Conservation (phyloP, 1,284 basidiomycete species). For the Stygiomarasmius scandens region DNA sequence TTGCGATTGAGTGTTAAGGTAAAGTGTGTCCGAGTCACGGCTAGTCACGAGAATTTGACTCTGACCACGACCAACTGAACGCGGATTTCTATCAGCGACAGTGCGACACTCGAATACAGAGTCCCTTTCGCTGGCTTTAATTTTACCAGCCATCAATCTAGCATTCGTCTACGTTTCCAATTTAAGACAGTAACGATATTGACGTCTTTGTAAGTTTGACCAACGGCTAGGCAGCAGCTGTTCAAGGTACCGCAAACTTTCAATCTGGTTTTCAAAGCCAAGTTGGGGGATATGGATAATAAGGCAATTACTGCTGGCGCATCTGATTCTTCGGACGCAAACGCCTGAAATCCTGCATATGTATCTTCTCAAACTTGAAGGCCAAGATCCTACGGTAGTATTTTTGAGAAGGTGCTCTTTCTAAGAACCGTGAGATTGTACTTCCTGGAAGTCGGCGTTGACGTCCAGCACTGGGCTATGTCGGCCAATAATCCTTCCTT, state of each 20-base stretch:
- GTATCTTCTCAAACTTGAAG: conserved; percentile 68
- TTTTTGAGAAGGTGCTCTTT: conserved; percentile 95
- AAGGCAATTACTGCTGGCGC: conserved; percentile 91
- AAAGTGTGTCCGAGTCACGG: too few relatives aligned
- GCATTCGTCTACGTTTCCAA: conserved; percentile 87
- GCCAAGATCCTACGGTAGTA: conserved; percentile 84
- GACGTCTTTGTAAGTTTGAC: conserved; percentile 95
- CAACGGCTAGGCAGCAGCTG: conserved; percentile 90
- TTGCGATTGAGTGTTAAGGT: too few relatives aligned
- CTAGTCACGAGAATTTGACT: too few relatives aligned
- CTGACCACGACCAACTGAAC: too few relatives aligned
- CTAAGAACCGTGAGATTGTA: too few relatives aligned
- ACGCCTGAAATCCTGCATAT: background rate
- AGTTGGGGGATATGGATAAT: conserved; percentile 95
- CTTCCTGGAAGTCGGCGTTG: too few relatives aligned
- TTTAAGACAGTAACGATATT: conserved; percentile 97
- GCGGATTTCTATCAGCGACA: too few relatives aligned
- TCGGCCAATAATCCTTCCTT: too few relatives aligned
- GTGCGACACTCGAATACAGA: too few relatives aligned
- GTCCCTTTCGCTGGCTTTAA: too few relatives aligned
- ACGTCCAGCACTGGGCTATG: too few relatives aligned
- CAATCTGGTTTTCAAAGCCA: conserved; percentile 97
- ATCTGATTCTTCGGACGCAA: conserved; percentile 12
- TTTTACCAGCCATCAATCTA: too few relatives aligned
- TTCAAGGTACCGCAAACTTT: conserved; percentile 97